Evolutionary conservation across 2,329 filamentous ascomycete species (phyloP).

Genomic region (Gyromitra esculenta): DNA sequence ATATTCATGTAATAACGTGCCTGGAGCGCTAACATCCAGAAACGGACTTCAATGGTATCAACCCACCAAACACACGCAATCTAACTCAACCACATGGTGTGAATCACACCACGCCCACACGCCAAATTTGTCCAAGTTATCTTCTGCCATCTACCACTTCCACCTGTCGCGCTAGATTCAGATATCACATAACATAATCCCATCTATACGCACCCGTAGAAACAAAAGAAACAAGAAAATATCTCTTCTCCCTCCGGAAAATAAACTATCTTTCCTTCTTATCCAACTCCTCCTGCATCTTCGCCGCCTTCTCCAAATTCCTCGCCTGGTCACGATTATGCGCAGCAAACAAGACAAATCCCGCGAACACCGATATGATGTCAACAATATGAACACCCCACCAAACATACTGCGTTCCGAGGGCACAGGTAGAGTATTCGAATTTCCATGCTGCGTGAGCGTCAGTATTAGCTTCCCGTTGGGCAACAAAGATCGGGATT

Average conservation of each 20-base stretch:
- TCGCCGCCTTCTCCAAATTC: constrained; percentile 43
- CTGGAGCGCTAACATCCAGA: not conserved
- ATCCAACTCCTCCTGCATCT: constrained; percentile 45
- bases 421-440: constrained; percentile 78
- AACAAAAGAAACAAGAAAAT: constrained; percentile 1
- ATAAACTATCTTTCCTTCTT: constrained; percentile 25
- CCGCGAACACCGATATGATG: constrained; percentile 63
- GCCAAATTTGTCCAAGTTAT: not conserved
- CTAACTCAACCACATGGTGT: not conserved
- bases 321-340: constrained; percentile 39
- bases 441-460: constrained; percentile 77
- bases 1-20: no score
- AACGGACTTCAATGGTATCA: not conserved
- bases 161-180: not conserved
- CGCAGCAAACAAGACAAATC: constrained; percentile 55
- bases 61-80: not conserved
- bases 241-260: no score
- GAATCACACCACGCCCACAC: constrained; percentile 8
- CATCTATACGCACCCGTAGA: not conserved
- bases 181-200: constrained; percentile 11
- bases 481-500: not conserved
- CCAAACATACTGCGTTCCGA: constrained; percentile 92
- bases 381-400: constrained; percentile 86
- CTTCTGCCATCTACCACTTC: not conserved
- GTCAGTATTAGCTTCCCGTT: not conserved